Percentiles rank a stretch among this genome's conserved stretches.
Evolutionary conservation across 345 rosid genomes (phyloP).

Genomic region (Psidium guajava): DNA sequence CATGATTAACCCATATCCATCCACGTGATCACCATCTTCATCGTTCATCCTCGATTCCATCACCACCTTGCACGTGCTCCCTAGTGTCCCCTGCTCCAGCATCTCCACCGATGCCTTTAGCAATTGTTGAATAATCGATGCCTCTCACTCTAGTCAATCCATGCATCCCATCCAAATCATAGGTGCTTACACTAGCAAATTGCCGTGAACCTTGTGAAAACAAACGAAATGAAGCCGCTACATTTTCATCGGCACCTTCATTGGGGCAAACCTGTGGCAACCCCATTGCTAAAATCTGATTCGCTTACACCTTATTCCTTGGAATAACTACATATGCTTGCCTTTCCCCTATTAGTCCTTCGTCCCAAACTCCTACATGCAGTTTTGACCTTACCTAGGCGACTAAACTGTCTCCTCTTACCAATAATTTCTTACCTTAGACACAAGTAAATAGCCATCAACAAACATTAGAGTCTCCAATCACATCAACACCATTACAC

Average conservation of each 20-base stretch:
- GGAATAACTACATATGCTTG: slow-evolving; percentile 7
- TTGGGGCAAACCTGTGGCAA: slow-evolving; percentile 62
- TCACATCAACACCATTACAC: background rate
- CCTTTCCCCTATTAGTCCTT: slow-evolving; percentile 1
- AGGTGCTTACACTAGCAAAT: slow-evolving; percentile 29
- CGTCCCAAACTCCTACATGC: background rate
- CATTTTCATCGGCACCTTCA: slow-evolving; percentile 29
- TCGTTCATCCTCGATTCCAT: too few relatives aligned
- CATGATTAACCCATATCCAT: too few relatives aligned
- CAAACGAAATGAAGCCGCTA: slow-evolving; percentile 23
- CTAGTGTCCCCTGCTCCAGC: too few relatives aligned
- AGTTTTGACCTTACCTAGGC: background rate
- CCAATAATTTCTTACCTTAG: background rate
- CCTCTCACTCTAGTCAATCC: too few relatives aligned
- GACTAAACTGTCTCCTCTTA: background rate
- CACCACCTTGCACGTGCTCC: too few relatives aligned
- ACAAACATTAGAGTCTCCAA: background rate
- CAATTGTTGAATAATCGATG: too few relatives aligned
- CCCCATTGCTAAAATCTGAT: slow-evolving; percentile 43
- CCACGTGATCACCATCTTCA: too few relatives aligned
- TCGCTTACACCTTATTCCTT: background rate
- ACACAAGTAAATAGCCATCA: background rate
- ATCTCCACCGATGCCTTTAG: too few relatives aligned
- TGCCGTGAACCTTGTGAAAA: slow-evolving; percentile 38
- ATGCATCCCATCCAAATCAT: slow-evolving; percentile 43